These are phyloP conservation scores for Yarrowia alimentaria DNA, from an alignment of 805 yeast genomes.

Conservation along the genomic window DNA sequence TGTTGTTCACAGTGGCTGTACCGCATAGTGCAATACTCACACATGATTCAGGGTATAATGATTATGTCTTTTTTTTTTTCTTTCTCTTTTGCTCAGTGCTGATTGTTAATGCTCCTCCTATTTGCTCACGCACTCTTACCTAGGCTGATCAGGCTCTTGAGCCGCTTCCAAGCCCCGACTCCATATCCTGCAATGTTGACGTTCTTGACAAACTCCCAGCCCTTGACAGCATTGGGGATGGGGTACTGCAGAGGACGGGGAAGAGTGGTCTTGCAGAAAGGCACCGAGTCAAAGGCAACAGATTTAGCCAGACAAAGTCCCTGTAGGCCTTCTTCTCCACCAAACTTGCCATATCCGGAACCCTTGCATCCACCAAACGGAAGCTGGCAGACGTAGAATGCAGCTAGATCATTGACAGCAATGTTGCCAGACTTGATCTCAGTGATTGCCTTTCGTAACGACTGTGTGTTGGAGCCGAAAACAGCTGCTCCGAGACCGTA, in stretches of 20 bases:
- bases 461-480: constrained; percentile 63
- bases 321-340: constrained; percentile 94
- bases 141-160: constrained; percentile 25
- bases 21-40: too few species aligned
- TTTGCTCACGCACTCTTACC: constrained; percentile 12
- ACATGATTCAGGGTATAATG: not conserved
- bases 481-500: constrained; percentile 93
- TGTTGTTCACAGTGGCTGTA: too few species aligned
- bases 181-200: constrained; percentile 80
- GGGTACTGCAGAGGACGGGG: constrained; percentile 94
- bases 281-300: constrained; percentile 77
- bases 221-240: constrained; percentile 69
- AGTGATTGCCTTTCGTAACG: constrained; percentile 62
- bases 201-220: constrained; percentile 84
- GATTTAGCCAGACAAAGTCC: constrained; percentile 88
- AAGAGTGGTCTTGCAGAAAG: constrained; percentile 71
- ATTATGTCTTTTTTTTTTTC: not conserved
- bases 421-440: constrained; percentile 80
- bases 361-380: constrained; percentile 96
- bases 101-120: not conserved
- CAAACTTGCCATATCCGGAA: constrained; percentile 96
- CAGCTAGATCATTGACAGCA: constrained; percentile 96
- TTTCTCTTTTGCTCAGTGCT: not conserved
- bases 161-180: constrained; percentile 58
- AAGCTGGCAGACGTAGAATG: constrained; percentile 89